Percentiles rank a stretch among this genome's conserved stretches.
phyloP scores from a whole-genome alignment of 345 rosid species.

The Fremontodendron californicum region DNA sequence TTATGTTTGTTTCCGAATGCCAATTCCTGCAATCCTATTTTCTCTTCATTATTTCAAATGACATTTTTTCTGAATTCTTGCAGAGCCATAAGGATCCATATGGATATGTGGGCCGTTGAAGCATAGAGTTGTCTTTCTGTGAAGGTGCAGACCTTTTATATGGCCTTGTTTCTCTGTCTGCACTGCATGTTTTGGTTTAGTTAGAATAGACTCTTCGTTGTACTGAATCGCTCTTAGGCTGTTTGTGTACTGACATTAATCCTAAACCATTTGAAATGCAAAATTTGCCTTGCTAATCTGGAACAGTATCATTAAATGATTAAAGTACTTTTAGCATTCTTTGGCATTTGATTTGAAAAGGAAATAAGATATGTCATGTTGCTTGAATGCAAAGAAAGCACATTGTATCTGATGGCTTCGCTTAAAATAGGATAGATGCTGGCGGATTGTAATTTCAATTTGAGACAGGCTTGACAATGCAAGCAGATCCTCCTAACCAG shows the following conservation, averaged over 20 bases:
- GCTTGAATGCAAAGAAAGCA: background rate
- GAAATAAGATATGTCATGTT: background rate
- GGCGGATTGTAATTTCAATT: background rate
- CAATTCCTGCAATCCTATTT: background rate
- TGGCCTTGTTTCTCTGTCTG: background rate
- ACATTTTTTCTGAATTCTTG: background rate
- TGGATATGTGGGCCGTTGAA: background rate
- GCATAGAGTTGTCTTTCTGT: background rate
- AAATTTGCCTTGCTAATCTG: background rate
- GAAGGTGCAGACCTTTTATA: background rate
- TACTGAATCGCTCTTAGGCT: background rate
- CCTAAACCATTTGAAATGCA: slow-evolving; percentile 1
- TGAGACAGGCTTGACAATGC: background rate
- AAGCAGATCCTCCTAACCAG: background rate
- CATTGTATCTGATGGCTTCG: background rate
- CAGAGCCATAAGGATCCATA: background rate
- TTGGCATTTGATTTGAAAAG: background rate
- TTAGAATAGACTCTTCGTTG: background rate
- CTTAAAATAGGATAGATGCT: background rate
- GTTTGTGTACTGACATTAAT: background rate
- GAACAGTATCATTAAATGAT: background rate
- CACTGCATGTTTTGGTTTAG: background rate
- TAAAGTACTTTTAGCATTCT: background rate
- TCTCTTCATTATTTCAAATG: background rate
- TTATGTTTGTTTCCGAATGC: background rate